These are phyloP conservation scores for Hydnomerulius pinastri DNA, from an alignment of 768 basidiomycete species.

Conservation along the genomic window DNA sequence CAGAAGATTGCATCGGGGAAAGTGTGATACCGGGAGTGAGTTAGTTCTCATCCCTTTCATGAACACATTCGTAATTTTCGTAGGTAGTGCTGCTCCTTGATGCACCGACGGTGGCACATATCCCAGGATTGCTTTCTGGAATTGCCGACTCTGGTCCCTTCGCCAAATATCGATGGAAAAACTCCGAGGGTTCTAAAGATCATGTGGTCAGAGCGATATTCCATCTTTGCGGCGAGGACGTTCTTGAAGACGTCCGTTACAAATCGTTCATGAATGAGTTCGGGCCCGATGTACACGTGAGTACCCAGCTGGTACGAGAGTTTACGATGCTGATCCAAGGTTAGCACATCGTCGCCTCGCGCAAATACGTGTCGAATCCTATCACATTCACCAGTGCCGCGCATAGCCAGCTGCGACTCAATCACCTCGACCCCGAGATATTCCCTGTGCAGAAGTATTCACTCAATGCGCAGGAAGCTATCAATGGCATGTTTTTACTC, in stretches of 20 bases:
- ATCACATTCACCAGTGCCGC: conserved; percentile 77
- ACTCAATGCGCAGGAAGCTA: conserved; percentile 38
- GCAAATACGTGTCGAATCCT: conserved; percentile 58
- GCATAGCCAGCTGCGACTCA: conserved; percentile 70
- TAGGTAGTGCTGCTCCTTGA: conserved; percentile 73
- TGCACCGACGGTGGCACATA: conserved; percentile 61
- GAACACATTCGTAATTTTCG: not conserved
- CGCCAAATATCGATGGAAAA: conserved; percentile 46
- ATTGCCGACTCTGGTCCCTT: conserved; percentile 52
- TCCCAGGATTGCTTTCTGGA: conserved; percentile 49
- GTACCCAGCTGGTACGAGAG: conserved; percentile 21
- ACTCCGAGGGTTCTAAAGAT: conserved; percentile 40
- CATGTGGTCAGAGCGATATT: conserved; percentile 53
- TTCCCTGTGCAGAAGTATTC: conserved; percentile 70
- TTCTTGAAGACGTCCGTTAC: conserved; percentile 72
- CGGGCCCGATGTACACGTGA: conserved; percentile 58
- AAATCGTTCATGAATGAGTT: conserved; percentile 73
- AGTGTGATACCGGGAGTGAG: conserved; percentile 51
- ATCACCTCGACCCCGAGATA: conserved; percentile 67
- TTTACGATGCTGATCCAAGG: conserved; percentile 3
- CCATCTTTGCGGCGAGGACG: conserved; percentile 71
- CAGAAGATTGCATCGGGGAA: conserved; percentile 63
- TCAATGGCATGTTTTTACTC: conserved; percentile 33
- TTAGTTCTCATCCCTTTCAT: not conserved
- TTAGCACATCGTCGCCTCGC: conserved; percentile 78